Base-by-base conservation (phyloP, 306 rosid species). In the Acacia confusa region DNA sequence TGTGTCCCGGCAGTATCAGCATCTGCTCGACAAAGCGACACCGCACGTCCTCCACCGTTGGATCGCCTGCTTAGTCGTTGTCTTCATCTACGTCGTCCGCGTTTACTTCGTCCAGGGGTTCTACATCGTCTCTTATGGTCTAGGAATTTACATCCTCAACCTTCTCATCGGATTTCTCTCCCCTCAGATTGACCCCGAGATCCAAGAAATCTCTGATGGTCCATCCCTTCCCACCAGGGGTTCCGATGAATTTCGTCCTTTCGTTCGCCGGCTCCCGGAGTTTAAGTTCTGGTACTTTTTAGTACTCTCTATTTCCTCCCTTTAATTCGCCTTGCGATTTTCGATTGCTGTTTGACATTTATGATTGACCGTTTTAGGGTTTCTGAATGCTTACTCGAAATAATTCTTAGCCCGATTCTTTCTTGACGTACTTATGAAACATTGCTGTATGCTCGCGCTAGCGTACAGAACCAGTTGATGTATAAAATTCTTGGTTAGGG, bases 151-250 rank as follows among this genome's bases (percentile, higher is more conserved):
- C 86, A 83, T 95, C 76, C 93, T 95, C 61, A 95, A 95, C 86
- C 94, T 92, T 44, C 90, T 92, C 47, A 95, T 95, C 76, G 97
- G 97, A 0, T 92, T 95, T 74, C 93, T 92, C 41, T 95, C 97
- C 68, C 99, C 99, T 81, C 97, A 95, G 92, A 97, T 95, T 38
- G 99, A 95, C 84, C 98, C 97, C 2, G 95, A 95, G 88, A 85
- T 89, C 88, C 86, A 71, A 43, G 87, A 89, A 77, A 83, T 86
- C 72, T 72, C 91, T 47, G 92, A 89, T 5, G 97, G 97, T 11
- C 97, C 98, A 44, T 65, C 88, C 9, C 97, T 95, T 15, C 98
- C 98, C 3, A 86, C 97, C 40, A 76, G 94, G 47, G 89, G 89
- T 61, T 89, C 97, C 71, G 97, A 94, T 60, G 97, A 94, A 84